Conservation (phyloP, 2,329 filamentous ascomycete genomes). For the Onygenales sp. region DNA sequence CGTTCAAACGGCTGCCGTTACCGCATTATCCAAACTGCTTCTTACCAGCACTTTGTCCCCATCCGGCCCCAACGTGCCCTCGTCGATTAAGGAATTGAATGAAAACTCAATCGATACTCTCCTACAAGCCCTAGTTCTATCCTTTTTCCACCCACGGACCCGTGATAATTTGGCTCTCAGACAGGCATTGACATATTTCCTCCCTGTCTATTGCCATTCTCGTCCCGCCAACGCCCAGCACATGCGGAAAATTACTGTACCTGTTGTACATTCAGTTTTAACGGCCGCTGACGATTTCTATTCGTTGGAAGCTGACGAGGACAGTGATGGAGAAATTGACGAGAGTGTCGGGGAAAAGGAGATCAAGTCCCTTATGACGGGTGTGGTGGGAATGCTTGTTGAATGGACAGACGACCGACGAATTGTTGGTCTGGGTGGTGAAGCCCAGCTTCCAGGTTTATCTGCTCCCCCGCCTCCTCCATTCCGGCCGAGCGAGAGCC, state of each 20-base stretch:
- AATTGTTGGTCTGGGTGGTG: conserved; percentile 51
- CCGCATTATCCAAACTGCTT: conserved; percentile 76
- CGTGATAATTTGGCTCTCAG: conserved; percentile 70
- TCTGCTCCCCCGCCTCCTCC: conserved; percentile 17
- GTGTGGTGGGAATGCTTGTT: conserved; percentile 68
- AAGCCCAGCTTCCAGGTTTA: conserved; percentile 44
- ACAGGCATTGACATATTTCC: conserved; percentile 84
- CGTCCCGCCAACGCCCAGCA: conserved; percentile 70
- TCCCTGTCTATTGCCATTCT: conserved; percentile 89
- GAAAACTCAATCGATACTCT: conserved; percentile 59
- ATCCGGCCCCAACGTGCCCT: conserved; percentile 44
- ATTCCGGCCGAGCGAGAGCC: conserved; percentile 57
- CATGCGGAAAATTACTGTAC: conserved; percentile 65
- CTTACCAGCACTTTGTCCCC: conserved; percentile 62
- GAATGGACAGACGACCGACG: conserved; percentile 96
- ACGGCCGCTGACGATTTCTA: conserved; percentile 53
- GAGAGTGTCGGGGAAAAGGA: conserved; percentile 64
- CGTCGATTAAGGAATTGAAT: conserved; percentile 31
- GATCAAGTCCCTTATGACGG: conserved; percentile 50
- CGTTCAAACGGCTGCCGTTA: conserved; percentile 72
- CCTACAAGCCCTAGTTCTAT: conserved; percentile 72
- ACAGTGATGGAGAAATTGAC: conserved; percentile 63
- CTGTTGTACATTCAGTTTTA: conserved; percentile 62
- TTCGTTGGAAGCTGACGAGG: conserved; percentile 62
- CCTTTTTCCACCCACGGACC: conserved; percentile 83